Conservation (phyloP, 2,329 filamentous ascomycete genomes). For the Pseudogymnoascus sp. region DNA sequence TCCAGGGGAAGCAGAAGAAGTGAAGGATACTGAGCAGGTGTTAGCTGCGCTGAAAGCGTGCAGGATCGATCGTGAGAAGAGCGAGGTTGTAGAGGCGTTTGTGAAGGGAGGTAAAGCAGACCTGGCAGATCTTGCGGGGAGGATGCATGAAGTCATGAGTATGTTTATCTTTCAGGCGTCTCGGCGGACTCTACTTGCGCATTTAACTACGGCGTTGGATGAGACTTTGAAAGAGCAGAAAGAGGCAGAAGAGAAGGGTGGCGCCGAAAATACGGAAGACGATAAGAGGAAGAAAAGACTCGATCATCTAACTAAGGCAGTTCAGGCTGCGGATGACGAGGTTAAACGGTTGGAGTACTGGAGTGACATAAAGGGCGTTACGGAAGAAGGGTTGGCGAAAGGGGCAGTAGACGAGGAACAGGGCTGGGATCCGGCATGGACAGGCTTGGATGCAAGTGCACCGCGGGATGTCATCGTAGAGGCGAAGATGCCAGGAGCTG, state of each 20-base stretch:
- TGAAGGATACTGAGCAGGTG: conserved; percentile 52
- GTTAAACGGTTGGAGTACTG: conserved; percentile 79
- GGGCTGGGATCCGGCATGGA: conserved; percentile 26
- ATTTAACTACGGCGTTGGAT: conserved; percentile 59
- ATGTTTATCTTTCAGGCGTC: conserved; percentile 87
- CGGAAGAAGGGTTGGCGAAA: conserved; percentile 37
- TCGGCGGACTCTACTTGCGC: conserved; percentile 65
- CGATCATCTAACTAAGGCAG: conserved; percentile 64
- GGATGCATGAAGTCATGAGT: conserved; percentile 80
- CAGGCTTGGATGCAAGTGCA: conserved; percentile 25
- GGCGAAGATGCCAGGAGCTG: conserved; percentile 17
- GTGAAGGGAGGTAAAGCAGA: conserved; percentile 70
- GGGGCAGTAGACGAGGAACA: conserved; percentile 24
- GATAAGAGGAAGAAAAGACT: conserved; percentile 38
- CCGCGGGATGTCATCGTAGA: conserved; percentile 26
- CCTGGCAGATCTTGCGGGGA: conserved; percentile 63
- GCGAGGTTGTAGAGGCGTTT: conserved; percentile 75
- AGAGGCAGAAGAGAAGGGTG: conserved; percentile 22
- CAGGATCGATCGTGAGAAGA: conserved; percentile 84
- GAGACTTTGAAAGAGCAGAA: conserved; percentile 43
- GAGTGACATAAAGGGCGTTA: conserved; percentile 71
- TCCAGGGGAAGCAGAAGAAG: conserved; percentile 46
- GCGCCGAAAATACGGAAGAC: conserved; percentile 30
- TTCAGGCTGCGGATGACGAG: conserved; percentile 71
- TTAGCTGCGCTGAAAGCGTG: conserved; percentile 60